Conservation (phyloP, 345 rosid genomes). For the Garcia nutans region DNA sequence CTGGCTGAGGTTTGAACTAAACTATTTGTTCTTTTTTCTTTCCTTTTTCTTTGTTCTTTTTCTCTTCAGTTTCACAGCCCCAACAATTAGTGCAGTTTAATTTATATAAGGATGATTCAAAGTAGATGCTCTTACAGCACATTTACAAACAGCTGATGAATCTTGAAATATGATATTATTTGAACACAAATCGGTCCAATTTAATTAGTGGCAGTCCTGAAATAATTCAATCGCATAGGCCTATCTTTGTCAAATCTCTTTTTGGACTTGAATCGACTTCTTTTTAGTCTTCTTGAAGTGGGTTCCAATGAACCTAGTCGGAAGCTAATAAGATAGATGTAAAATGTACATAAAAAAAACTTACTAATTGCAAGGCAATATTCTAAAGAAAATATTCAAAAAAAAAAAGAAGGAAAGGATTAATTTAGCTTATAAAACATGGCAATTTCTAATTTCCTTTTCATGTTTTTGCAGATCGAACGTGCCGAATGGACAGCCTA, state of each 20-base stretch:
- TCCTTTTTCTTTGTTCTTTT: background rate
- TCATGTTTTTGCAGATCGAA: constrained; percentile 57
- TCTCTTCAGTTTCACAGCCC: background rate
- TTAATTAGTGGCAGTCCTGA: background rate
- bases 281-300: background rate
- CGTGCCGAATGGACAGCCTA: constrained; percentile 89
- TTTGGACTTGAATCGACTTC: background rate
- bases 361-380: background rate
- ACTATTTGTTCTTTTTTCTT: background rate
- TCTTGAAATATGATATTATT: background rate
- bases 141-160: background rate
- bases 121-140: background rate
- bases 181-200: background rate
- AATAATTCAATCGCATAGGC: background rate
- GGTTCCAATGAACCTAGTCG: background rate
- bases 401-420: background rate
- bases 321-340: background rate
- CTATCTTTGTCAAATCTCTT: background rate
- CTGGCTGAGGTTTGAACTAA: constrained; percentile 82
- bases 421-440: background rate
- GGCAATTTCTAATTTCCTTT: constrained; percentile 7
- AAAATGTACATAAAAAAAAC: background rate
- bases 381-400: background rate
- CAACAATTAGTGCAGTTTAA: background rate
- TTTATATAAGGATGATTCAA: background rate